A percentile compares a stretch with the other conserved stretches of the same genome.
phyloP scores from a whole-genome alignment of 2,329 filamentous ascomycete genomes.

The Berkeleyomyces rouxiae region DNA sequence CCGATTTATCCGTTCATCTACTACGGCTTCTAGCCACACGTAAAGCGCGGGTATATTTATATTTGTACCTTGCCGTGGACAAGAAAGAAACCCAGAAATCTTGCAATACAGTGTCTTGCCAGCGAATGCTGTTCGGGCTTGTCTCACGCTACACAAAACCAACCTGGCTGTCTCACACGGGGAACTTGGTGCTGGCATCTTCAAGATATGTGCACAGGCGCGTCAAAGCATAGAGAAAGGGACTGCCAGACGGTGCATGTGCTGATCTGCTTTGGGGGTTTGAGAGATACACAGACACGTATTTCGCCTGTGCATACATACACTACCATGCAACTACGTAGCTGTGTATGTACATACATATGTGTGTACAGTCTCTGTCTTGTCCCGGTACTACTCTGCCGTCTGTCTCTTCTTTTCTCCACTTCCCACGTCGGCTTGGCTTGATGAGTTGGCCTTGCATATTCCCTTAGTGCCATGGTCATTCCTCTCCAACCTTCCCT shows the following conservation, averaged over 20 bases:
- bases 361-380: not conserved
- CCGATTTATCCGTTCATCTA: not conserved
- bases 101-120: not conserved
- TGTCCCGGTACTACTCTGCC: not conserved
- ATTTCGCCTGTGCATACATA: too few species aligned
- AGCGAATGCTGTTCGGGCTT: not conserved
- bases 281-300: too few species aligned
- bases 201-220: too few species aligned
- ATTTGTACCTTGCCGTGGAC: too few species aligned
- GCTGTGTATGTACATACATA: not conserved
- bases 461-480: not conserved
- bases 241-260: too few species aligned
- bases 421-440: not conserved
- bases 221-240: too few species aligned
- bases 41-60: too few species aligned
- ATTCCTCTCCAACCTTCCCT: not conserved
- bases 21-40: too few species aligned
- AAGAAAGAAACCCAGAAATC: not conserved
- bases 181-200: too few species aligned
- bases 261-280: too few species aligned
- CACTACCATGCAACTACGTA: too few species aligned
- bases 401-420: not conserved
- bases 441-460: conserved; percentile 20
- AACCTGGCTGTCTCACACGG: not conserved
- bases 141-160: not conserved